phyloP scores from a whole-genome alignment of 176 grass and related monocot genomes.

The Eleusine coracana region DNA sequence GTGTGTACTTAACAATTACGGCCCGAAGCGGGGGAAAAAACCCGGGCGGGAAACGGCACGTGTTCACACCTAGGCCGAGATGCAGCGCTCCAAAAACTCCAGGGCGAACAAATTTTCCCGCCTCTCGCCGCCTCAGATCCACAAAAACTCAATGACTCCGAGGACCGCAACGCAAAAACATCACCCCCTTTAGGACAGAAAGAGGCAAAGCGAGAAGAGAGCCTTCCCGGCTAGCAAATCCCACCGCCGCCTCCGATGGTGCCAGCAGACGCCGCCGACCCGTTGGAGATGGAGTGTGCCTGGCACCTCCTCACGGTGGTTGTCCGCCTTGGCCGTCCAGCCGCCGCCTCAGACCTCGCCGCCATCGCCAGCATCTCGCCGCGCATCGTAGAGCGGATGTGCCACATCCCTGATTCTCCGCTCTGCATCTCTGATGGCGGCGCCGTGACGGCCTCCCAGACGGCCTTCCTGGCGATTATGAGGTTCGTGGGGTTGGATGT shows the following conservation, averaged over 20 bases:
- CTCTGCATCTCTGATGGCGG: slow-evolving; percentile 42
- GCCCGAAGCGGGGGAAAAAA: slow-evolving; percentile 17
- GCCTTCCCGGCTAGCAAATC: slow-evolving; percentile 11
- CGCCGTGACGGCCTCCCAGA: slow-evolving; percentile 49
- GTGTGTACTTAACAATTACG: slow-evolving; percentile 34
- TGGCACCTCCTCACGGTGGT: slow-evolving; percentile 86
- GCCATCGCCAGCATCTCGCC: slow-evolving; percentile 15
- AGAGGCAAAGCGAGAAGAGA: slow-evolving; percentile 6
- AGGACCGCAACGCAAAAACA: slow-evolving; percentile 39
- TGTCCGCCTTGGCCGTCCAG: slow-evolving; percentile 67
- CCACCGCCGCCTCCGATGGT: slow-evolving; percentile 36
- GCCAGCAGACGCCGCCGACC: neutral
- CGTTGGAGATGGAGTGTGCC: slow-evolving; percentile 53
- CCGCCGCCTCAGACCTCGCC: slow-evolving; percentile 43
- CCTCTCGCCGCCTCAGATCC: slow-evolving; percentile 23
- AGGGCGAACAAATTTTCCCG: slow-evolving; percentile 50
- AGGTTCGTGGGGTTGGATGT: slow-evolving; percentile 43
- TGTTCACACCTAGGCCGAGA: neutral
- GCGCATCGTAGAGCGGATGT: slow-evolving; percentile 45
- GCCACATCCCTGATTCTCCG: slow-evolving; percentile 58
- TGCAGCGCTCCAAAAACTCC: slow-evolving; percentile 25
- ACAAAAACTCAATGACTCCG: neutral
- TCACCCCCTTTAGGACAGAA: neutral
- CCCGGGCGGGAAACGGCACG: slow-evolving; percentile 62
- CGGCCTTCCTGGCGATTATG: slow-evolving; percentile 29